Evolutionary conservation across 805 yeast species (phyloP).

Genomic region (Ogataea corticis): DNA sequence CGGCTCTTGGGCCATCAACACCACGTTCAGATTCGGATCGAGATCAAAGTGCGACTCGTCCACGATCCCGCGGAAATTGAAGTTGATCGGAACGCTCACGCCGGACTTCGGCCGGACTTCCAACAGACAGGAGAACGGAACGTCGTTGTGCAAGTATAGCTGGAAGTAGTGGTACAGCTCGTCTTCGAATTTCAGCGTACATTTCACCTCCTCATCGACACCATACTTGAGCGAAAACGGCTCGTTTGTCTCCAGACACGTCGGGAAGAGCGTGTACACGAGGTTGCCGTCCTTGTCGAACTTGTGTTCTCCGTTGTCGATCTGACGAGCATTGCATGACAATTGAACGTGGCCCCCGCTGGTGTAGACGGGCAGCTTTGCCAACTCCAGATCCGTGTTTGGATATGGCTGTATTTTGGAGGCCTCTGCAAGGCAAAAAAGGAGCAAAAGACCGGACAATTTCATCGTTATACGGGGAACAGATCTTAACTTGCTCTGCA

Average conservation of each 20-base stretch:
- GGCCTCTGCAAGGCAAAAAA: conserved; percentile 5
- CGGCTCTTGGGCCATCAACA: conserved; percentile 38
- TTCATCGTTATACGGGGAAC: background rate
- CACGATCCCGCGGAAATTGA: conserved; percentile 66
- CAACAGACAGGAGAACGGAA: conserved; percentile 68
- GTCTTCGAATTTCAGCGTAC: conserved; percentile 64
- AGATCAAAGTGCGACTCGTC: conserved; percentile 69
- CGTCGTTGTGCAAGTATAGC: conserved; percentile 74
- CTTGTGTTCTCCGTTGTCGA: conserved; percentile 75
- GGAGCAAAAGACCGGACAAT: background rate
- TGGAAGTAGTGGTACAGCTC: conserved; percentile 72
- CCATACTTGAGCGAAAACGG: conserved; percentile 60
- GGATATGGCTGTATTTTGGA: conserved; percentile 31
- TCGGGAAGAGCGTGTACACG: conserved; percentile 58
- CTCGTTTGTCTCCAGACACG: conserved; percentile 62
- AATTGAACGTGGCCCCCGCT: conserved; percentile 46
- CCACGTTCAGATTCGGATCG: conserved; percentile 55
- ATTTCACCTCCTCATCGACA: conserved; percentile 50
- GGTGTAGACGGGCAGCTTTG: conserved; percentile 20
- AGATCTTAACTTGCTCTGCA: background rate
- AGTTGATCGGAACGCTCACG: conserved; percentile 56
- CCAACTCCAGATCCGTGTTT: conserved; percentile 19
- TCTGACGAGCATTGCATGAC: conserved; percentile 66
- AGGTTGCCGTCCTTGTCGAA: conserved; percentile 63
- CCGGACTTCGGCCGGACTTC: conserved; percentile 49